Percentiles rank a stretch among this genome's conserved stretches.
These are phyloP conservation scores for Trichoderma lentiforme DNA, from an alignment of 2,329 filamentous ascomycete genomes.

Conservation along the genomic window DNA sequence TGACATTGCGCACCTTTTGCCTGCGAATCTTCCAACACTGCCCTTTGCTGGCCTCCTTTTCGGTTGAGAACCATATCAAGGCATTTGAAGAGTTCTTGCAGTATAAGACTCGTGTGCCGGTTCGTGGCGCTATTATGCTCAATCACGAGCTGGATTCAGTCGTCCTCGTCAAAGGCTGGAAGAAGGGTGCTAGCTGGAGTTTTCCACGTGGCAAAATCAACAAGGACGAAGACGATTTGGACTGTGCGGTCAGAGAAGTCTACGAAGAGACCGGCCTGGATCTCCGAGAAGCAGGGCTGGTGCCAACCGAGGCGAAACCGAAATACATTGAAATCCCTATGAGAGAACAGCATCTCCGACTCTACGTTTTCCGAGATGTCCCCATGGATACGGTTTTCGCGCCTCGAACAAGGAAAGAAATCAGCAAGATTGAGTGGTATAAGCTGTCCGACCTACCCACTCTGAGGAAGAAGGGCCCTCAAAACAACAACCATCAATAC, in stretches of 20 bases:
- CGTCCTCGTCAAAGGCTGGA: slow-evolving; percentile 94
- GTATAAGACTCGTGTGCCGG: slow-evolving; percentile 93
- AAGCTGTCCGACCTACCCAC: slow-evolving; percentile 83
- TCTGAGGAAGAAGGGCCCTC: slow-evolving; percentile 65
- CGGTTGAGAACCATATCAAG: slow-evolving; percentile 69
- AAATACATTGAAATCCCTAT: slow-evolving; percentile 88
- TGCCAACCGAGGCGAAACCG: slow-evolving; percentile 66
- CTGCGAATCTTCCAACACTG: slow-evolving; percentile 92
- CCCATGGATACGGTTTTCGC: slow-evolving; percentile 85
- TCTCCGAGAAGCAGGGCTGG: slow-evolving; percentile 69
- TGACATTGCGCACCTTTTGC: slow-evolving; percentile 82
- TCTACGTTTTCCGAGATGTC: slow-evolving; percentile 89
- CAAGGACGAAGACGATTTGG: slow-evolving; percentile 89
- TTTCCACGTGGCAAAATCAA: slow-evolving; percentile 98
- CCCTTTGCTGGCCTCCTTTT: slow-evolving; percentile 79
- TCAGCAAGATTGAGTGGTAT: slow-evolving; percentile 96
- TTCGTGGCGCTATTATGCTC: slow-evolving; percentile 88
- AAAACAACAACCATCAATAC: slow-evolving; percentile 43
- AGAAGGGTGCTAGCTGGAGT: slow-evolving; percentile 93
- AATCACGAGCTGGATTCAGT: slow-evolving; percentile 93
- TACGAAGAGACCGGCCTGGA: slow-evolving; percentile 96
- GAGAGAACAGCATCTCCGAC: slow-evolving; percentile 85
- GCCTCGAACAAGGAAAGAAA: slow-evolving; percentile 91
- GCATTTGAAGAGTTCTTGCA: slow-evolving; percentile 90
- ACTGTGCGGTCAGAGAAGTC: slow-evolving; percentile 90